These are phyloP conservation scores for Rubus idaeus DNA, from an alignment of 306 rosid species.

Conservation along the genomic window DNA sequence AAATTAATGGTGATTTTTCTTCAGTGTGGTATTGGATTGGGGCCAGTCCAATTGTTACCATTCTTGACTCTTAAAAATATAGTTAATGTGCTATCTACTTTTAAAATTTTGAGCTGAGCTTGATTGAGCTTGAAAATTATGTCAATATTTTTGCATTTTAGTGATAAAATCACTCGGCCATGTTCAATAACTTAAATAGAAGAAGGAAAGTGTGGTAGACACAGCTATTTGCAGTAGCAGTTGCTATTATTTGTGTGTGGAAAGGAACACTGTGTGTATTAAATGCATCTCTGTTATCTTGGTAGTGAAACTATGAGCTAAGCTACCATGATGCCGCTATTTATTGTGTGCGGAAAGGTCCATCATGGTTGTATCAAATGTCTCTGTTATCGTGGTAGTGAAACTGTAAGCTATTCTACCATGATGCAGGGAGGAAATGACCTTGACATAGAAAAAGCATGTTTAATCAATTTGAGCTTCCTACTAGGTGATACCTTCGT, in stretches of 20 bases:
- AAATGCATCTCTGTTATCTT: neutral
- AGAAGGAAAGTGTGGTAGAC: neutral
- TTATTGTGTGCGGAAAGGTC: neutral
- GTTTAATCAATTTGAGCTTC: neutral
- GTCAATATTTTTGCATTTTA: neutral
- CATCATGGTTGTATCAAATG: neutral
- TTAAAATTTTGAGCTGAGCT: conserved; percentile 7
- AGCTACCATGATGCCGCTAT: neutral
- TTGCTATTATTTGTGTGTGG: neutral
- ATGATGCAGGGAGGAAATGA: too few species aligned
- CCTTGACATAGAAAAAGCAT: neutral
- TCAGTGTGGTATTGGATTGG: neutral
- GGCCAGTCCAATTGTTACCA: neutral
- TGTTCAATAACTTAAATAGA: neutral
- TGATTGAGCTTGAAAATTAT: neutral
- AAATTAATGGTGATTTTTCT: conserved; percentile 7
- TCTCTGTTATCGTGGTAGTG: neutral
- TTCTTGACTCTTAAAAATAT: neutral
- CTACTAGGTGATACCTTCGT: neutral
- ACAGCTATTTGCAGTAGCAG: neutral
- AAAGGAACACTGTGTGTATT: neutral
- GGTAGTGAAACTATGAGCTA: neutral
- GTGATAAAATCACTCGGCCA: neutral
- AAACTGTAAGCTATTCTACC: neutral
- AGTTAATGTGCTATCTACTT: neutral